Base-by-base conservation (phyloP, 2,329 filamentous ascomycete genomes). In the Cordyceps tenuipes region DNA sequence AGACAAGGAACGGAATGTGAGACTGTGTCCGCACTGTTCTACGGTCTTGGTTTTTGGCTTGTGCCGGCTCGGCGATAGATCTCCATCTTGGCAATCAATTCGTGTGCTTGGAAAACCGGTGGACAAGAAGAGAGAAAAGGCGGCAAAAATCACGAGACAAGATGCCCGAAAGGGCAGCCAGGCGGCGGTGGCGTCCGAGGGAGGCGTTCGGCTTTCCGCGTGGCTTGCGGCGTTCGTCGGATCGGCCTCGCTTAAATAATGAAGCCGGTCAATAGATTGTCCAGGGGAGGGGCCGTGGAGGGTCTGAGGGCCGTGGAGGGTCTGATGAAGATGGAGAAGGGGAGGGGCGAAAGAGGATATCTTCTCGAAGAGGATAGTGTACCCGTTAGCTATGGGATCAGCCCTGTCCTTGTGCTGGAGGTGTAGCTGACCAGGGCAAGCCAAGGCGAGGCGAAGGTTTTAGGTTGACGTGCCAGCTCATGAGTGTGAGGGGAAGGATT, bases 181-280 rank as follows among this genome's bases (percentile, higher is more conserved):
- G 29, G 29, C 29, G 29, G 29, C 7, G 6, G 31, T 49, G 44
- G 44, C 19, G 54, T 49, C 44, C 31, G 44, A 48, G 54, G 7
- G 17, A 49, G 54, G 31, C 54, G 44, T 57, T 57, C 54, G 54
- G 54, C 31, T 48, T 57, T 57, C 54, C 54, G 54, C 53, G 54
- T 49, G 44, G 54, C 43, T 57, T 57, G 54, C 54, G 54, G 54
- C 54, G 49, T 57, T 57, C 54, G 54, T 57, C 44, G 54, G 44
- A 57, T 49, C 43, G 13, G 3, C 36, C 52, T 55, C 39, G 54
- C 44, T n/a, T 12, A 36, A 36, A 7, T 6, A 29, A 36, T 10
- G 23, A 23, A 23, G 3, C 23, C 4, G 4, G 23, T 23, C 12
- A 49, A 8, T 39, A 10, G 31, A 57, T 41, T 57, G 31, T 23